phyloP scores from a whole-genome alignment of 176 grass and related monocot species.

The Carex littledalei region DNA sequence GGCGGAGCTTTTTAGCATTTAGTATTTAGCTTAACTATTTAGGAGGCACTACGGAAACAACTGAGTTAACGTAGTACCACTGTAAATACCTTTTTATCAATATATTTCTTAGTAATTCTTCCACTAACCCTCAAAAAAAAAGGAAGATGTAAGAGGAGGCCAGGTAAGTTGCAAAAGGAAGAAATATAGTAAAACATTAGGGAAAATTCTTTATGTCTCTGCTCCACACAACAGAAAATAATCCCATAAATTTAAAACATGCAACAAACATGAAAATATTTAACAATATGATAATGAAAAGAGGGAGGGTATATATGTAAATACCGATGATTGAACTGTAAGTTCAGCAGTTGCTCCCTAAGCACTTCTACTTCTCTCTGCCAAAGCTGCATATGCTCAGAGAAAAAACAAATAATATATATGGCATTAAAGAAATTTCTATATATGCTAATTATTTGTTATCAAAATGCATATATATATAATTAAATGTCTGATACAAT shows the following conservation, averaged over 20 bases:
- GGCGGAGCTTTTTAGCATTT: no score
- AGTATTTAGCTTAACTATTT: no score
- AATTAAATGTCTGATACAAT: neutral
- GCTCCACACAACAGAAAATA: neutral
- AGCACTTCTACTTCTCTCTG: conserved; percentile 15
- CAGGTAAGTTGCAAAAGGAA: neutral
- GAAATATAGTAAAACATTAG: neutral
- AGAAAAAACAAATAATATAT: neutral
- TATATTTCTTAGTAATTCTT: no score
- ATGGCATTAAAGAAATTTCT: neutral
- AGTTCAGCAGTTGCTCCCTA: conserved; percentile 11
- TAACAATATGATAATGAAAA: neutral
- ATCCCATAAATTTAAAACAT: neutral
- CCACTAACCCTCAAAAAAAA: no score
- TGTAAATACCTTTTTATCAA: no score
- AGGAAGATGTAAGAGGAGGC: no score
- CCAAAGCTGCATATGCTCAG: conserved; percentile 9
- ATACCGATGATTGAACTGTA: conserved; percentile 19
- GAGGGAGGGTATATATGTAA: neutral
- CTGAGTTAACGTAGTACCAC: no score
- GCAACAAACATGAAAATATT: neutral
- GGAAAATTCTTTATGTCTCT: neutral
- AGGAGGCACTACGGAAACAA: no score
- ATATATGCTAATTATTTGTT: neutral
- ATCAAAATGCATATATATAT: neutral